Conservation (phyloP, 2,329 filamentous ascomycete genomes). For the Aureobasidium sp. region DNA sequence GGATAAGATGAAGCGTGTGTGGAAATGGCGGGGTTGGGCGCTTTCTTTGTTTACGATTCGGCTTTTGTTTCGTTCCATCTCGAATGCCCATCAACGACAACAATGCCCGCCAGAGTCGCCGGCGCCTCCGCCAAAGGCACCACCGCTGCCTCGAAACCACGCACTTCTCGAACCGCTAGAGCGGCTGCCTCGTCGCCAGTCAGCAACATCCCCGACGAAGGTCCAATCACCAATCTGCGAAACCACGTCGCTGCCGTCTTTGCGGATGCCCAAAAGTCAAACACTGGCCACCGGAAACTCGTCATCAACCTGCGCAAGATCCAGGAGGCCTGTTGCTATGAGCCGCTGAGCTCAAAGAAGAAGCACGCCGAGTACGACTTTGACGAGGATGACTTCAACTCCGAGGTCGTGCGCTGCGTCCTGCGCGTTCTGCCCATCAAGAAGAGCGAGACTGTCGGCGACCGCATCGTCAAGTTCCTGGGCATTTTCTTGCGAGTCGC, state of each 20-base stretch:
- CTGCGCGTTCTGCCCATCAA: conserved; percentile 77
- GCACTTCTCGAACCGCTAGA: conserved; percentile 16
- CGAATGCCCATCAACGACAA: background rate
- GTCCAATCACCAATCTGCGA: conserved; percentile 63
- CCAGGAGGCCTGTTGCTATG: conserved; percentile 71
- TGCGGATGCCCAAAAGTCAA: conserved; percentile 70
- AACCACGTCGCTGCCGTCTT: conserved; percentile 58
- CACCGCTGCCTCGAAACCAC: conserved; percentile 17
- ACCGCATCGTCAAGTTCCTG: conserved; percentile 77
- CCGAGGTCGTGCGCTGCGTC: conserved; percentile 76
- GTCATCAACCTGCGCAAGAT: conserved; percentile 82
- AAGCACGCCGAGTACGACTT: conserved; percentile 56
- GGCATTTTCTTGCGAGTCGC: conserved; percentile 76
- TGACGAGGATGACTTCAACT: conserved; percentile 79
- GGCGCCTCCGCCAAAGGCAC: background rate
- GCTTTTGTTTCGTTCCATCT: background rate
- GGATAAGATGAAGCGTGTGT: background rate
- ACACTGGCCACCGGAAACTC: conserved; percentile 82
- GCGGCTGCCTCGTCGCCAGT: conserved; percentile 24
- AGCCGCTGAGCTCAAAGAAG: conserved; percentile 46
- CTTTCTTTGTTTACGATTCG: conserved; percentile 13
- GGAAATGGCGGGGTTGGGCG: background rate
- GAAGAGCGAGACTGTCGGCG: conserved; percentile 84
- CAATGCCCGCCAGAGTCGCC: conserved; percentile 29
- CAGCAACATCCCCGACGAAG: conserved; percentile 60